These are phyloP conservation scores for Gymnopilus dilepis DNA, from an alignment of 768 basidiomycete genomes.

Conservation along the genomic window DNA sequence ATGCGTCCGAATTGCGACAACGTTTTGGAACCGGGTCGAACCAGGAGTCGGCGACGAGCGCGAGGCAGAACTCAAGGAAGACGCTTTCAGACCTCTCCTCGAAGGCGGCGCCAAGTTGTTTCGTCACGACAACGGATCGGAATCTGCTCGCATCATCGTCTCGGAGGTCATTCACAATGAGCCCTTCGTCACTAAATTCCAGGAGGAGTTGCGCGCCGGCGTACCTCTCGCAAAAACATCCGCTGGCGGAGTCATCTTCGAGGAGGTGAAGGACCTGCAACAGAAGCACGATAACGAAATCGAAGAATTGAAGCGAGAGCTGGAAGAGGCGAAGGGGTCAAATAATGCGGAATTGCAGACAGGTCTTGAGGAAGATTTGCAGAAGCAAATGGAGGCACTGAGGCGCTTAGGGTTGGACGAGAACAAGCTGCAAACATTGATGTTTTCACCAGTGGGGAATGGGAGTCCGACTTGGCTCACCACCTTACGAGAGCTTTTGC, in stretches of 20 bases:
- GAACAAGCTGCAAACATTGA: not conserved
- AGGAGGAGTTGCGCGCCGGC: constrained; percentile 25
- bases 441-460: too few relatives aligned
- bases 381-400: not conserved
- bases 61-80: constrained; percentile 37
- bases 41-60: constrained; percentile 32
- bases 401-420: not conserved
- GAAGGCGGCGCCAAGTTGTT: constrained; percentile 44
- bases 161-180: constrained; percentile 29
- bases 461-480: too few relatives aligned
- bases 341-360: constrained; percentile 9
- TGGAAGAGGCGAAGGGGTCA: constrained; percentile 14
- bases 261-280: constrained; percentile 17
- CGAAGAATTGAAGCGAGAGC: constrained; percentile 17
- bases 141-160: constrained; percentile 37
- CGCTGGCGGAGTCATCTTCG: constrained; percentile 29
- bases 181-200: constrained; percentile 19
- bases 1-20: constrained; percentile 8
- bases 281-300: constrained; percentile 21
- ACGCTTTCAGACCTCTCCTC: constrained; percentile 47
- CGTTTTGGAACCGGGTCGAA: constrained; percentile 6
- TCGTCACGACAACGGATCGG: constrained; percentile 39
- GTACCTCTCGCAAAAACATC: constrained; percentile 40
- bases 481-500: too few relatives aligned
- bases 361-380: constrained; percentile 14